Percentiles rank a stretch among this genome's conserved stretches.
Evolutionary conservation across 805 yeast genomes (phyloP).

Genomic region (Huiozyma sinensis): DNA sequence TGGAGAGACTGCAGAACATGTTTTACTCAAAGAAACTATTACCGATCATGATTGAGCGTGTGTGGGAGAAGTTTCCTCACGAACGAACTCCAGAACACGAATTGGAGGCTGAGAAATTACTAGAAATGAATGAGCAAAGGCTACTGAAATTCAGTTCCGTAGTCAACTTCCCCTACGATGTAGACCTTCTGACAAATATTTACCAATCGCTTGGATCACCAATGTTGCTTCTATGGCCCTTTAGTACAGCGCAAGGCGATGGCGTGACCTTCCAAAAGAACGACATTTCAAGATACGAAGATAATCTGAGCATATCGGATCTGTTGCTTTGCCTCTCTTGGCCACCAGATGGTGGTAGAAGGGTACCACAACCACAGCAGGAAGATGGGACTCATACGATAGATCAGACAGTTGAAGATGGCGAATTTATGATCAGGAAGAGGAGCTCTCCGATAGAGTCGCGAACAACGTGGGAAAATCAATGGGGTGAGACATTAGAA

Average conservation of each 20-base stretch:
- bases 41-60: slow-evolving; percentile 36
- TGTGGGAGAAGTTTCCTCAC: slow-evolving; percentile 32
- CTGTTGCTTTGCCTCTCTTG: slow-evolving; percentile 68
- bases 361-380: not conserved
- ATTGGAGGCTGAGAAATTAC: slow-evolving; percentile 8
- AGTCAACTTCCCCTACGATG: slow-evolving; percentile 72
- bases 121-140: slow-evolving; percentile 4
- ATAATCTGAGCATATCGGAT: slow-evolving; percentile 26
- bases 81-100: slow-evolving; percentile 7
- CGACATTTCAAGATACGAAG: slow-evolving; percentile 35
- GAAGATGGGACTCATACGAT: slow-evolving; percentile 1
- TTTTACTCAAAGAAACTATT: slow-evolving; percentile 41
- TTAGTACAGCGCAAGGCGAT: slow-evolving; percentile 48
- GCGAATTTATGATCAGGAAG: slow-evolving; percentile 26
- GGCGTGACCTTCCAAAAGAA: slow-evolving; percentile 52
- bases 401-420: slow-evolving; percentile 14
- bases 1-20: slow-evolving; percentile 66
- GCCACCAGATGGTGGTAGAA: slow-evolving; percentile 78
- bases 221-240: slow-evolving; percentile 61
- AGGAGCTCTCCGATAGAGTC: slow-evolving; percentile 25
- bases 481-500: slow-evolving; percentile 69
- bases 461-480: slow-evolving; percentile 56
- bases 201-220: slow-evolving; percentile 47
- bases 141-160: slow-evolving; percentile 48
- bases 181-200: slow-evolving; percentile 48